These are phyloP conservation scores for Russula griseocarnosa DNA, from an alignment of 768 basidiomycete genomes.

Conservation along the genomic window DNA sequence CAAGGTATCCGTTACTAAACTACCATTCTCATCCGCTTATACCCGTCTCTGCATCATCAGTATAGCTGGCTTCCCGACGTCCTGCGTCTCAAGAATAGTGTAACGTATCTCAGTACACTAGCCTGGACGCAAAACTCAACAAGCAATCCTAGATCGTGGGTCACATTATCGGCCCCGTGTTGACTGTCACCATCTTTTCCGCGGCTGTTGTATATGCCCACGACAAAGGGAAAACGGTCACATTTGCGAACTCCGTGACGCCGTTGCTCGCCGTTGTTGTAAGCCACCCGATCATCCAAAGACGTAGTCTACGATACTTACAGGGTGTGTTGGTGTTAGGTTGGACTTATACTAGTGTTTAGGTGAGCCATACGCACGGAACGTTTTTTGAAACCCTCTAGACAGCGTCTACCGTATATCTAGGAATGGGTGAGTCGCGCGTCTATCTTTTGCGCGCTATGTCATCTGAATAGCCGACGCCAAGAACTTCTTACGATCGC, in stretches of 20 bases:
- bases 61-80: slow-evolving; percentile 92
- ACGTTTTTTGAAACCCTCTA: neutral
- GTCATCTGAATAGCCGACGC: neutral
- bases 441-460: neutral
- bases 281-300: slow-evolving; percentile 32
- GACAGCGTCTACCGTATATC: neutral
- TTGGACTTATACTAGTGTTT: slow-evolving; percentile 86
- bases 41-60: slow-evolving; percentile 36
- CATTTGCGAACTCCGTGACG: slow-evolving; percentile 77
- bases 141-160: slow-evolving; percentile 52
- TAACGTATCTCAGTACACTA: slow-evolving; percentile 38
- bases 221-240: slow-evolving; percentile 53
- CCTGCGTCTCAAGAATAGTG: slow-evolving; percentile 76
- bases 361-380: slow-evolving; percentile 47
- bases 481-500: slow-evolving; percentile 79
- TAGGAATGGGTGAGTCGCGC: slow-evolving; percentile 56
- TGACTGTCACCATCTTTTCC: slow-evolving; percentile 79
- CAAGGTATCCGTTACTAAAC: slow-evolving; percentile 20
- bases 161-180: slow-evolving; percentile 73
- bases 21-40: neutral
- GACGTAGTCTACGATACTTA: slow-evolving; percentile 5
- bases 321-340: slow-evolving; percentile 42
- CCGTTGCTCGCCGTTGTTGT: slow-evolving; percentile 89
- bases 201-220: slow-evolving; percentile 55
- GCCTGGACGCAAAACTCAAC: slow-evolving; percentile 17